Evolutionary conservation across 805 yeast species (phyloP), one percentile per base, ranked within the genome.

Genomic region (Sugiyamaella qingdaonensis): DNA sequence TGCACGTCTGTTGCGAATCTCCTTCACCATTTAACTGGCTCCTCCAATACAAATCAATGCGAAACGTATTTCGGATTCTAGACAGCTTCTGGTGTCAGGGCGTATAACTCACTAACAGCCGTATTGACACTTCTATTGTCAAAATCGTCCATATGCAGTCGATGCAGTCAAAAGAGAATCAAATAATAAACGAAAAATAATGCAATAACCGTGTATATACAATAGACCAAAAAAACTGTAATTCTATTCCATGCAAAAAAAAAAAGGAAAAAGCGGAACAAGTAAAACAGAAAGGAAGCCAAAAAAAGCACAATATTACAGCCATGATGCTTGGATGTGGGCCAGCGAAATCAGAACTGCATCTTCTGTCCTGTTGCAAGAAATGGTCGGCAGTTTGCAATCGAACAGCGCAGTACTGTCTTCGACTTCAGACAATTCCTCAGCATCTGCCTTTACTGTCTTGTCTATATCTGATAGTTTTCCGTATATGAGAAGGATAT

Each of bases 321-420:
- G 37, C 37, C 37, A 34, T 4, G 37, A n/a, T n/a, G 37, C 37
- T 9, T 34, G 37, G 8, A 42, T 19, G 8, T 27, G 33, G 33
- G 46, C 46, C 9, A 42, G 46, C 21, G 46, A 42, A 8, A 86
- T 80, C 68, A 84, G 63, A 1, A 82, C 75, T 2, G 84, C 85
- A 66, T 89, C 96, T 62, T 88, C 95, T 1, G 85, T 74, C 54
- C 86, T 73, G 0, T 79, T 76, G 0, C 85, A 80, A 0, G 70
- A 65, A 1, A 86, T 85, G 7, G 85, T 75, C 5, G 63, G 62
- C 21, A 81, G 48, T 52, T 76, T 73, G 2, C 85, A 83, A 67
- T 89, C 96, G 65, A 89, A 85, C 73, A 89, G 76, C 56, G 82
- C 84, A 11, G 76, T 69, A 1, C 84, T 81, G 41, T 73, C 73